These are phyloP conservation scores for Tremellales sp. DNA, from an alignment of 1,284 basidiomycete species.

Conservation along the genomic window DNA sequence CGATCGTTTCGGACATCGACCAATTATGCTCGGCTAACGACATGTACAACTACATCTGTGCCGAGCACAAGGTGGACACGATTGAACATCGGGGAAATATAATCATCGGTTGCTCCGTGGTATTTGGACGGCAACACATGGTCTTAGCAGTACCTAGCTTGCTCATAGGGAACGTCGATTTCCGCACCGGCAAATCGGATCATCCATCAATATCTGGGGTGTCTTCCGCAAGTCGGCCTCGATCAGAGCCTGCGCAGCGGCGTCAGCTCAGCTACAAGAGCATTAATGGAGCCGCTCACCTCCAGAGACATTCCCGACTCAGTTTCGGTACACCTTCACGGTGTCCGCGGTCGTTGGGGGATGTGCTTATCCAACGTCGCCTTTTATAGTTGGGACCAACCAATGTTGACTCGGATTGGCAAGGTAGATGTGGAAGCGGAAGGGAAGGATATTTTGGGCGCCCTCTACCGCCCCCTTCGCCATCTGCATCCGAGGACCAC, in stretches of 20 bases:
- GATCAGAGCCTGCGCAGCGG: slow-evolving; percentile 40
- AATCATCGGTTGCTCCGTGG: too few species aligned
- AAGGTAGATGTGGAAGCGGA: slow-evolving; percentile 22
- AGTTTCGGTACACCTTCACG: slow-evolving; percentile 25
- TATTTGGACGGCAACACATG: too few species aligned
- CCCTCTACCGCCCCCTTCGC: too few species aligned
- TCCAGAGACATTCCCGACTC: slow-evolving; percentile 28
- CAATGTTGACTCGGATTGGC: slow-evolving; percentile 2
- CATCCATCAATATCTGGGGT: slow-evolving; percentile 47
- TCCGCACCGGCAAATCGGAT: too few species aligned
- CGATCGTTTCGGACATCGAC: too few species aligned
- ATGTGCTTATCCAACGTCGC: not conserved
- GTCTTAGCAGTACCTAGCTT: too few species aligned
- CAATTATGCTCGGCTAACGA: too few species aligned
- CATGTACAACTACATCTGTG: too few species aligned
- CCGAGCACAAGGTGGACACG: too few species aligned
- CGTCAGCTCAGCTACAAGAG: not conserved
- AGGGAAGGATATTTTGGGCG: slow-evolving; percentile 30
- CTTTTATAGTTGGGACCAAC: slow-evolving; percentile 1
- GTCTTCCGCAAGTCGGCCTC: slow-evolving; percentile 43
- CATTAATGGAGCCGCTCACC: slow-evolving; percentile 13
- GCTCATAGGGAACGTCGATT: too few species aligned
- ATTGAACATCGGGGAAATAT: too few species aligned
- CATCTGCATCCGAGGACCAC: too few species aligned
- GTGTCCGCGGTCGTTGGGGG: not conserved